Evolutionary conservation across 495 filamentous ascomycete species (phyloP), one percentile per base, ranked within the genome.

Genomic region (Penicillium fimorum): DNA sequence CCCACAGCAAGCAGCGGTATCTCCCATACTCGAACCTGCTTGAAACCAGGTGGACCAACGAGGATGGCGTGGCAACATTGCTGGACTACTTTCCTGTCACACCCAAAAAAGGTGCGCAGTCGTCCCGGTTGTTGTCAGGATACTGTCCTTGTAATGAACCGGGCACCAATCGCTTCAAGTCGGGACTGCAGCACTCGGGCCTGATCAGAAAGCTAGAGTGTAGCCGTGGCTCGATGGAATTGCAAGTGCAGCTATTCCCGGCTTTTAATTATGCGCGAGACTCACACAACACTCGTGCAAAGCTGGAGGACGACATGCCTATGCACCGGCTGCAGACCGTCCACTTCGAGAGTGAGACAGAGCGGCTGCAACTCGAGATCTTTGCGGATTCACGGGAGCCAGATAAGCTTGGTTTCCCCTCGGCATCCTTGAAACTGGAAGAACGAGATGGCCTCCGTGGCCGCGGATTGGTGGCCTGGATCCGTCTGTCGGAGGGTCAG

Each of bases 131-230:
- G 33, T 48, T 70, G 45, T 70, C 70, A n/a, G 71, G 69, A n/a
- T 76, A 69, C 45, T 74, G 71, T 55, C 64, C 64, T 17, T 73
- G 73, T 60, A 70, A 68, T 40, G 68, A 72, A 29, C 53, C 59
- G 17, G 67, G 60, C 1, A 56, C 51, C 20, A 70, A 73, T 37
- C 65, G 69, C 24, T 70, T 75, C 53, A 76, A 76, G 58, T 75
- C 73, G 9, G 76, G 76, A 10, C 53, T 69, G 51, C 67, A 69
- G 45, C 71, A 70, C 53, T 76, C 73, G 2, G 64, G 65, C 74
- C 62, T 88, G 27, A 82, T 89, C n/a, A 76, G 87, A 47, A 78
- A 86, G 41, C 79, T 87, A 11, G 86, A 89, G 54, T 90, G 87
- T 55, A 82, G 85, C 42, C 78, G 87, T 46, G 87, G 86, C 43